Conservation (phyloP, 768 basidiomycete genomes). For the Russula ochroleuca region DNA sequence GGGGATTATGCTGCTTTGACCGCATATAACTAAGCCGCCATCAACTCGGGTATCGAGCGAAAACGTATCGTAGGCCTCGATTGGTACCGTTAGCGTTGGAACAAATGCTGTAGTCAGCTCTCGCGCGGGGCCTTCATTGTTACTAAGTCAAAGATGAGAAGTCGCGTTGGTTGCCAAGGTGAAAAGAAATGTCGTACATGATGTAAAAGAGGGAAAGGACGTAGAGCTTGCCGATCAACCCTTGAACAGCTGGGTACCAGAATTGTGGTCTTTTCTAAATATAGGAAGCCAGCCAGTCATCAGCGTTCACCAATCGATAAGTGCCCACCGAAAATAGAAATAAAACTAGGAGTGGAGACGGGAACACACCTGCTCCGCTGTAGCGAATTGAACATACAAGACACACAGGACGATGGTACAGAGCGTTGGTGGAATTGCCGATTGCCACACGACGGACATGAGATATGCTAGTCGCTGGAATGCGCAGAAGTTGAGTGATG, state of each 20-base stretch:
- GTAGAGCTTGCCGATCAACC: slow-evolving; percentile 20
- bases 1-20: background rate
- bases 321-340: background rate
- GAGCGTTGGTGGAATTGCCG: slow-evolving; percentile 16
- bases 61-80: background rate
- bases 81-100: slow-evolving; percentile 10
- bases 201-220: slow-evolving; percentile 19
- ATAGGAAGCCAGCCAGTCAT: background rate
- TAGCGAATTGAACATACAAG: background rate
- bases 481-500: background rate
- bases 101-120: background rate
- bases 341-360: background rate
- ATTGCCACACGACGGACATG: slow-evolving; percentile 11
- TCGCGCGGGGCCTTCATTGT: background rate
- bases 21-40: background rate
- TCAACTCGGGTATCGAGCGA: background rate
- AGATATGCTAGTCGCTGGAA: slow-evolving; percentile 8
- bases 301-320: background rate
- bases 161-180: background rate
- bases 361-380: background rate
- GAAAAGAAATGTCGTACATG: background rate
- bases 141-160: slow-evolving; percentile 9
- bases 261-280: slow-evolving; percentile 4
- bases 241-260: slow-evolving; percentile 7
- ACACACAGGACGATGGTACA: slow-evolving; percentile 5